phyloP scores from a whole-genome alignment of 257 asterid genomes.

The Knoxia roxburghii region DNA sequence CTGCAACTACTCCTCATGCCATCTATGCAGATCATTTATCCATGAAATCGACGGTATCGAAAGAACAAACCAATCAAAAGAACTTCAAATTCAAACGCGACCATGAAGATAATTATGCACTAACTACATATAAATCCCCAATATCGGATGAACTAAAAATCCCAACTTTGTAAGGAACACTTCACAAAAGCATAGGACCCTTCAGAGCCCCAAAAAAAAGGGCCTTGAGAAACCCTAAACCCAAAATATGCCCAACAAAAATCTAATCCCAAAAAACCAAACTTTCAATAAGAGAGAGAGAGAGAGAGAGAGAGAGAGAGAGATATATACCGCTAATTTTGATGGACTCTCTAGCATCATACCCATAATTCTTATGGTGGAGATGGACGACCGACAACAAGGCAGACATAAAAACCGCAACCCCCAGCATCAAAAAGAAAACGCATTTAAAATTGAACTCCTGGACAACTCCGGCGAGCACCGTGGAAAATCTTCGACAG shows the following conservation, averaged over 20 bases:
- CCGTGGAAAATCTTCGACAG: constrained; percentile 45
- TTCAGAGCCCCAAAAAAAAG: not conserved
- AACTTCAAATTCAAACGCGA: not conserved
- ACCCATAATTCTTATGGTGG: constrained; percentile 31
- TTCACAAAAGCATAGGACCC: not conserved
- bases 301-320: too few species aligned
- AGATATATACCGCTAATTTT: constrained; percentile 43
- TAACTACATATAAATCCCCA: not conserved
- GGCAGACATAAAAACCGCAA: constrained; percentile 51
- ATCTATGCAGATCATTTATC: not conserved
- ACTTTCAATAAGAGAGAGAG: not conserved
- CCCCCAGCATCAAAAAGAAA: constrained; percentile 41
- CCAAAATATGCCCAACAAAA: not conserved
- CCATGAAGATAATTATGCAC: not conserved
- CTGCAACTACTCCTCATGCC: not conserved
- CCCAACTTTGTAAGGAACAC: not conserved
- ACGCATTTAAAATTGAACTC: constrained; percentile 50
- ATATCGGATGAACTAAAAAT: not conserved
- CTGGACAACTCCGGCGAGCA: constrained; percentile 23
- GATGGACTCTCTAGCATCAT: constrained; percentile 54
- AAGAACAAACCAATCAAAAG: too few species aligned
- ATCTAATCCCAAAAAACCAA: constrained; percentile 7
- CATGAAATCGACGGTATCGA: too few species aligned
- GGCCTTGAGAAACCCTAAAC: constrained; percentile 3
- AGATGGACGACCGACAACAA: constrained; percentile 50